Conservation (phyloP, 2,329 filamentous ascomycete genomes). For the Stachybotrys echinatus region DNA sequence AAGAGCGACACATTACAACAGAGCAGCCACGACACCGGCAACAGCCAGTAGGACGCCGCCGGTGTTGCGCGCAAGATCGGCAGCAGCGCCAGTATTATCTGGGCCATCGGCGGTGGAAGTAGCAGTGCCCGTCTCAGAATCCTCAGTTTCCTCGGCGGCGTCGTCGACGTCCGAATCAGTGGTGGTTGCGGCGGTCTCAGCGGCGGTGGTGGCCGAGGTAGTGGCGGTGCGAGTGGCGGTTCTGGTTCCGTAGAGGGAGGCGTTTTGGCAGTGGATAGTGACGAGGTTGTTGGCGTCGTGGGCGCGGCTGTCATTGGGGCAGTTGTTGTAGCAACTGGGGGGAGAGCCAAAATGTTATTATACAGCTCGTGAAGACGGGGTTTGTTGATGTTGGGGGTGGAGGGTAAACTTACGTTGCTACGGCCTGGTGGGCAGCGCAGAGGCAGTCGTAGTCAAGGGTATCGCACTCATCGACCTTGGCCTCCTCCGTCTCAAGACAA, state of each 20-base stretch:
- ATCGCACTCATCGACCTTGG: constrained; percentile 32
- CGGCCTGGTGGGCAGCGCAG: constrained; percentile 36
- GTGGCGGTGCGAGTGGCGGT: constrained; percentile 17
- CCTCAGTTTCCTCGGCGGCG: constrained; percentile 11
- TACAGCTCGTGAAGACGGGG: not conserved
- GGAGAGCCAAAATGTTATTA: constrained; percentile 3
- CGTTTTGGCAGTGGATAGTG: constrained; percentile 39
- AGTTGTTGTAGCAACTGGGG: constrained; percentile 50
- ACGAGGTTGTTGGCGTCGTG: constrained; percentile 29
- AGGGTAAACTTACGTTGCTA: constrained; percentile 37
- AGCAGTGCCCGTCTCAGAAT: constrained; percentile 10
- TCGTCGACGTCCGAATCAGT: constrained; percentile 12
- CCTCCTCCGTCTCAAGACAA: constrained; percentile 35
- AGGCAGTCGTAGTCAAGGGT: constrained; percentile 39
- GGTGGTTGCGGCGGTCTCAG: constrained; percentile 15
- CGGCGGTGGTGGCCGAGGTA: constrained; percentile 11
- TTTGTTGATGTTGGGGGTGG: not conserved
- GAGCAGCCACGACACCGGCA: constrained; percentile 29
- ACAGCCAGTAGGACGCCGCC: constrained; percentile 29
- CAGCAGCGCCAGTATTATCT: constrained; percentile 16
- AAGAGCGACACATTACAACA: constrained; percentile 19
- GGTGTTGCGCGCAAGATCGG: constrained; percentile 22
- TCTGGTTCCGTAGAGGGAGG: constrained; percentile 34
- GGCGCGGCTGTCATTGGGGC: constrained; percentile 41
- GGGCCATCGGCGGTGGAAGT: constrained; percentile 18